Evolutionary conservation across 1,284 basidiomycete species (phyloP), one percentile per base, ranked within the genome.

Genomic region (Rhodotorula sp.): DNA sequence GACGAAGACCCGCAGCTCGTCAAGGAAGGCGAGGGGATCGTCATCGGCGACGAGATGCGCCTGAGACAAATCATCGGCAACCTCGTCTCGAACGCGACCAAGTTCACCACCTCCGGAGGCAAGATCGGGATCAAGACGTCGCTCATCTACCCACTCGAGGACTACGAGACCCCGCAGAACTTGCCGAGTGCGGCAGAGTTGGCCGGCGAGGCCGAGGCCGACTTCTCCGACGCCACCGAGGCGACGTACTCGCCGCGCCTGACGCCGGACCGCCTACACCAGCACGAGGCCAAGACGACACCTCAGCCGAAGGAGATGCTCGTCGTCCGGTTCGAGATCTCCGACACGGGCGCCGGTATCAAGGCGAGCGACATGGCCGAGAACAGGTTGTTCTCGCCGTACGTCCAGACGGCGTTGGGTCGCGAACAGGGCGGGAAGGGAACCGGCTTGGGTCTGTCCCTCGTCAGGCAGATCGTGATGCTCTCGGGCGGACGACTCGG

Each of bases 381-480:
- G 74, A 86, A 85, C 72, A 87, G 88, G 26, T 30, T 72, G 13
- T 69, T 73, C 64, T 72, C 67, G 24, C 65, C 72, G 2, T 75
- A 73, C 40, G 75, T 75, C 5, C 75, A 82, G 69, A 83, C 82
- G 10, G 82, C 83, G 67, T 81, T 82, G 48, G 92, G 91, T 11
- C 84, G 89, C 67, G 85, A 87, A 75, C 92, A 94, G 82, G 89
- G 85, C 81, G 70, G 69, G 8, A 73, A 73, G 46, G 73, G 73
- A 4, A 65, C 62, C 20, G 62, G 68, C 1, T 66, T 77, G n/a
- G 92, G 92, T 20, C 80, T 94, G 28, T 91, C 91, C 2, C 85
- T 94, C 28, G 91, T 94, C n/a, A 84, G 91, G 51, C 90, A 92
- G 78, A 94, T 95, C 67, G 89, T 95, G 72, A 91, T 89, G 80